phyloP scores from a whole-genome alignment of 768 basidiomycete genomes.

The Auricularia sp. region DNA sequence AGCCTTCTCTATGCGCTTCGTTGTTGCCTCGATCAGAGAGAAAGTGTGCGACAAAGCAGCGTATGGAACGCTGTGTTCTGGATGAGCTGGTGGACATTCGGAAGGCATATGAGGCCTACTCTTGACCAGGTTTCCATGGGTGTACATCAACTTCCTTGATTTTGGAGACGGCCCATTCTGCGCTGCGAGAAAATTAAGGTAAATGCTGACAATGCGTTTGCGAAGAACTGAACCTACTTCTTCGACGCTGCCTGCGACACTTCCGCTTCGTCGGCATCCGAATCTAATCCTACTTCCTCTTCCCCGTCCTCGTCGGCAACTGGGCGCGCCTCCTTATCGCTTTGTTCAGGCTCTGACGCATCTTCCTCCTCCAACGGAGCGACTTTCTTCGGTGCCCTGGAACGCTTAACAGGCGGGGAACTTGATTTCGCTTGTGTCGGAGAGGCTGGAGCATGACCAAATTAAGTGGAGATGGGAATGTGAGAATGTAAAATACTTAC shows the following conservation, averaged over 20 bases:
- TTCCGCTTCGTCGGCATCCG: constrained; percentile 25
- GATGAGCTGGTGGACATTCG: neutral
- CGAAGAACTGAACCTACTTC: constrained; percentile 34
- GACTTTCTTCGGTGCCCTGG: neutral
- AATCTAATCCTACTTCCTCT: constrained; percentile 30
- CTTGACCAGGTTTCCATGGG: constrained; percentile 75
- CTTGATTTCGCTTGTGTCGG: neutral
- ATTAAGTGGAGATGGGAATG: neutral
- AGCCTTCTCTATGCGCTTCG: constrained; percentile 89
- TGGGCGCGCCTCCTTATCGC: constrained; percentile 2
- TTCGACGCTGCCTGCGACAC: constrained; percentile 43
- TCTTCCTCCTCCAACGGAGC: constrained; percentile 25
- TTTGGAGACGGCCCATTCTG: constrained; percentile 54
- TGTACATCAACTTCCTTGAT: constrained; percentile 63
- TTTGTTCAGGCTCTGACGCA: constrained; percentile 20
- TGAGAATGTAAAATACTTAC: neutral
- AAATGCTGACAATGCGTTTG: neutral
- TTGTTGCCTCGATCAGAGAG: constrained; percentile 83
- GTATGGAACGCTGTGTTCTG: constrained; percentile 69
- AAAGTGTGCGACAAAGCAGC: constrained; percentile 86
- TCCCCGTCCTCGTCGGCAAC: constrained; percentile 20
- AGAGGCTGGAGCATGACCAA: neutral
- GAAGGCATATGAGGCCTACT: constrained; percentile 44
- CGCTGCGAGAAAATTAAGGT: constrained; percentile 32
- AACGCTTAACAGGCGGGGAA: neutral